Base-by-base conservation (phyloP, 805 yeast genomes). In the Nematodospora valgi region DNA sequence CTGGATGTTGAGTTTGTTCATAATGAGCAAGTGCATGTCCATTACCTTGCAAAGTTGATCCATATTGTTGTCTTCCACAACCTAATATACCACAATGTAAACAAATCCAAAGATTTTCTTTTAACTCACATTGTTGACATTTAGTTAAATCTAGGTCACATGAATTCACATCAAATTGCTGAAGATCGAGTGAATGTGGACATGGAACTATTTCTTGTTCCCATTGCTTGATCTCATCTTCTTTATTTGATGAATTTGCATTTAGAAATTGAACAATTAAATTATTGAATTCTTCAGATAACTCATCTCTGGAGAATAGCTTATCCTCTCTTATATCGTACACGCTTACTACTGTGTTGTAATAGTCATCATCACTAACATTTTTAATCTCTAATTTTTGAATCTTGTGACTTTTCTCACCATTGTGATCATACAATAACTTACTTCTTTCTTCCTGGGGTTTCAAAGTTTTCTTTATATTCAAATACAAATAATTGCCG, bases 41-140 rank as follows among this genome's bases (percentile, higher is more conserved):
- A 52, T 91, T 78, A 5, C 99, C 99, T n/a, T 88, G 82, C 23
- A 65, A 41, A 9, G 84, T 77, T 16, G 94, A 91, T 23, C 98
- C 98, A 52, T 85, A 86, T 58, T 93, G 98, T 21, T 80, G 80
- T 45, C 99, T 69, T 5, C 99, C 99, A 62, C 99, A 93, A 4
- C 96, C 96, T 8, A 88, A 49, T n/a, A 74, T 63, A 2, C 98
- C 98, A 70, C 98, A 93, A 32, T 75, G 74, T 30, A 93, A 61
- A 64, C 99, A 93, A 12, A 93, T 68, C 99, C 99, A 93, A 30
- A 93, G 60, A 54, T 93, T 93, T 45, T 81, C 84, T 20, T 61
- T 58, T 44, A 93, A 64, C 1, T 73, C 84, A 62, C 95, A 85
- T 8, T 55, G 56, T 3, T 47, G 43, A 56, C 94, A 85, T 32